These are phyloP conservation scores for Pyrus bretschneideri DNA, from an alignment of 306 rosid species.

Conservation along the genomic window DNA sequence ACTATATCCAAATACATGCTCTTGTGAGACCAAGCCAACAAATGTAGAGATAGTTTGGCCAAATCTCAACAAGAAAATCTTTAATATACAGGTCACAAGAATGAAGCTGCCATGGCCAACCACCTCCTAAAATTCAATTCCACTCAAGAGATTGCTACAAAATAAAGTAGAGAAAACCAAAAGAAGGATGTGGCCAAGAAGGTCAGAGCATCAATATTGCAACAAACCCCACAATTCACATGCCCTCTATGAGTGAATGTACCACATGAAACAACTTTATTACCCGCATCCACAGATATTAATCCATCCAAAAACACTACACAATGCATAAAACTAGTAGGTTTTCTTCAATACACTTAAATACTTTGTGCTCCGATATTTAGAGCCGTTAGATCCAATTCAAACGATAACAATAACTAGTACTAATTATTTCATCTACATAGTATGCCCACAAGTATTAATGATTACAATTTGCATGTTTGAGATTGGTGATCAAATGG, in stretches of 20 bases:
- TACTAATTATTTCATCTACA: not conserved
- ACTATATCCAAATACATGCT: not conserved
- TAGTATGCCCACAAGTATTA: not conserved
- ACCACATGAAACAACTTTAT: slow-evolving; percentile 26
- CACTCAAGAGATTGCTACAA: not conserved
- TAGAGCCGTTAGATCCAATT: no score
- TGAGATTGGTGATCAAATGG: slow-evolving; percentile 14
- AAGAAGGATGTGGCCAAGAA: slow-evolving; percentile 18
- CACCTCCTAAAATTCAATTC: slow-evolving; percentile 13
- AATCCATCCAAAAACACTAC: not conserved
- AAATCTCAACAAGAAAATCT: not conserved
- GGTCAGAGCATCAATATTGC: slow-evolving; percentile 24
- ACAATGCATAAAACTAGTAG: not conserved
- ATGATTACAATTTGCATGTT: not conserved
- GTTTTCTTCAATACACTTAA: not conserved
- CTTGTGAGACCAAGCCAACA: not conserved
- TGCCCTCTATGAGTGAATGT: slow-evolving; percentile 38
- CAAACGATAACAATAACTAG: not conserved
- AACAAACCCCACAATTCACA: slow-evolving; percentile 57
- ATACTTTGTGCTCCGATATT: not conserved
- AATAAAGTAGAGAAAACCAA: not conserved
- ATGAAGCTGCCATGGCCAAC: slow-evolving; percentile 5
- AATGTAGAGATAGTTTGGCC: not conserved
- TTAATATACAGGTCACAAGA: not conserved
- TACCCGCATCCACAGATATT: slow-evolving; percentile 8